Conservation (phyloP, 306 rosid species). For the Fagus crenata region DNA sequence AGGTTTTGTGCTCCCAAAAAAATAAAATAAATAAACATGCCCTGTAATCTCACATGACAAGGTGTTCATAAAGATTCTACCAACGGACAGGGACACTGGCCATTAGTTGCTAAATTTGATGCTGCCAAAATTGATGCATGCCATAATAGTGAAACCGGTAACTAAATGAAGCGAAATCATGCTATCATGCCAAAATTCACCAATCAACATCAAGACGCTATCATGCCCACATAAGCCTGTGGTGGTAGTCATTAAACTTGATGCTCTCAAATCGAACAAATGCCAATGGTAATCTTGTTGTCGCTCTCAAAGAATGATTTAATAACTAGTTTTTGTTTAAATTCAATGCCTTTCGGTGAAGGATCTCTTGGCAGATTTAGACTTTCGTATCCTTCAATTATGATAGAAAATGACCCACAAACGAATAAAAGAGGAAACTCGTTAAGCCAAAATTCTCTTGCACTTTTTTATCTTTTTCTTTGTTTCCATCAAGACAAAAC, state of each 20-base stretch:
- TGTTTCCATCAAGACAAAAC: constrained; percentile 19
- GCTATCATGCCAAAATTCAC: neutral
- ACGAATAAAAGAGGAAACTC: constrained; percentile 8
- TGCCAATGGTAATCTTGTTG: neutral
- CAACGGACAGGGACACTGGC: neutral
- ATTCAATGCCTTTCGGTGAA: constrained; percentile 8
- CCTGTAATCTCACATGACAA: neutral
- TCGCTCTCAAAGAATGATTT: neutral
- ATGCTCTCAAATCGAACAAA: neutral
- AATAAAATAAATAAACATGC: too few species aligned
- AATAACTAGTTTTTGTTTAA: neutral
- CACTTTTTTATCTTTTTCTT: neutral
- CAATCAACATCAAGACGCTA: neutral
- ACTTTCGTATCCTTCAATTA: constrained; percentile 21
- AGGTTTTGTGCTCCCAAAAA: too few species aligned
- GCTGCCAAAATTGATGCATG: neutral
- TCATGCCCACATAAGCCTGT: neutral
- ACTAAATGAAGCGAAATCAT: neutral
- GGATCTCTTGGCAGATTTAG: neutral
- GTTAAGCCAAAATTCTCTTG: constrained; percentile 5
- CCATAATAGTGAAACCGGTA: neutral
- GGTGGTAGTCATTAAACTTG: neutral
- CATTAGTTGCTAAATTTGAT: neutral
- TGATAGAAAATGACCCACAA: constrained; percentile 25
- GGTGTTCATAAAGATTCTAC: neutral